These are phyloP conservation scores for Mycothermus thermophilus DNA, from an alignment of 495 filamentous ascomycete genomes.

Conservation along the genomic window DNA sequence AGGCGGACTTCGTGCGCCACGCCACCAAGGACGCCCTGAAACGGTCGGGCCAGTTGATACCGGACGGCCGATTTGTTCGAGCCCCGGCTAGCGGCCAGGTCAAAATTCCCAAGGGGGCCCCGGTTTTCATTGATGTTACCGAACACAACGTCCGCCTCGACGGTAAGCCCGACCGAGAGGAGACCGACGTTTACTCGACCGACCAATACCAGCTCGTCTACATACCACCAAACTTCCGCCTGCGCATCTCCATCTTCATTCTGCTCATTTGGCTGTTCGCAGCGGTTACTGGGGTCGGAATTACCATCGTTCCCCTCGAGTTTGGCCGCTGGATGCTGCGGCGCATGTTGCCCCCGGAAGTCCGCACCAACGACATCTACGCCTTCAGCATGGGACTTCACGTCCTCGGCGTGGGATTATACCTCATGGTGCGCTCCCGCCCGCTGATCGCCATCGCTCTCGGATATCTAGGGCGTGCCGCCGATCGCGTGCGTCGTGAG, in stretches of 20 bases:
- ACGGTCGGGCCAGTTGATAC: slow-evolving; percentile 27
- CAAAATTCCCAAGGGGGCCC: slow-evolving; percentile 70
- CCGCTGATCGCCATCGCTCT: too few species aligned
- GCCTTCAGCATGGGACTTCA: slow-evolving; percentile 84
- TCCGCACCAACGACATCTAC: slow-evolving; percentile 85
- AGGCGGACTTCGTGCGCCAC: slow-evolving; percentile 13
- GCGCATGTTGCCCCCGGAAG: slow-evolving; percentile 46
- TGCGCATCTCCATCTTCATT: slow-evolving; percentile 73
- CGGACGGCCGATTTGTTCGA: slow-evolving; percentile 74
- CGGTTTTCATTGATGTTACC: slow-evolving; percentile 70
- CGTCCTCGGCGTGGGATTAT: slow-evolving; percentile 51
- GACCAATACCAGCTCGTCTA: slow-evolving; percentile 71
- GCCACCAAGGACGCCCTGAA: slow-evolving; percentile 29
- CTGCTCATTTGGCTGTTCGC: slow-evolving; percentile 88
- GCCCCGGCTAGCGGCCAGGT: slow-evolving; percentile 88
- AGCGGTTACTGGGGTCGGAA: slow-evolving; percentile 74
- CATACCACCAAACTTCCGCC: slow-evolving; percentile 71
- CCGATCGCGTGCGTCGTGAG: slow-evolving; percentile 23
- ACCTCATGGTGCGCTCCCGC: slow-evolving; percentile 41
- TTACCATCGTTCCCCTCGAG: slow-evolving; percentile 72
- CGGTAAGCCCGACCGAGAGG: slow-evolving; percentile 33
- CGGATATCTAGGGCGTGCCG: too few species aligned
- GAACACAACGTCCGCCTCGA: slow-evolving; percentile 55
- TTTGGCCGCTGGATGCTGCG: slow-evolving; percentile 69
- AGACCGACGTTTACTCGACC: slow-evolving; percentile 54